Percentiles rank a stretch among this genome's conserved stretches.
phyloP scores from a whole-genome alignment of 257 asterid species.

The Parsonsia alboflavescens region DNA sequence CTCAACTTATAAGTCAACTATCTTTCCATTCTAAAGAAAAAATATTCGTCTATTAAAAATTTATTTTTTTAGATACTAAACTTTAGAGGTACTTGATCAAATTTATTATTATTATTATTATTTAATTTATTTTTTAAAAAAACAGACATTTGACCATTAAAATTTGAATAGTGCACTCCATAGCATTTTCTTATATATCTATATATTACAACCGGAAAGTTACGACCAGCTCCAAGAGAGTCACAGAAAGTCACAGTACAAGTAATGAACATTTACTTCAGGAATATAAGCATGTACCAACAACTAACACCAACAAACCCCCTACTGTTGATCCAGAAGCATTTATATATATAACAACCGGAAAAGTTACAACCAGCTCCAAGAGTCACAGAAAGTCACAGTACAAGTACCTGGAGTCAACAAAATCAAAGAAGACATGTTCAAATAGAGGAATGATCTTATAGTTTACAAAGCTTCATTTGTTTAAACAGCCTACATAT shows the following conservation, averaged over 20 bases:
- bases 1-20: too few relatives aligned
- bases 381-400: not conserved
- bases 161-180: too few relatives aligned
- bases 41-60: too few relatives aligned
- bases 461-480: not conserved
- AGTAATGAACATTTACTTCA: not conserved
- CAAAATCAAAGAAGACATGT: not conserved
- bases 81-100: too few relatives aligned
- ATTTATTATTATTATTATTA: too few relatives aligned
- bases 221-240: not conserved
- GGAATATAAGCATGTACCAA: not conserved
- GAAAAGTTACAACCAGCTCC: not conserved
- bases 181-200: too few relatives aligned
- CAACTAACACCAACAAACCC: not conserved
- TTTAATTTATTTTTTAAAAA: too few relatives aligned
- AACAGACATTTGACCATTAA: too few relatives aligned
- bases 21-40: too few relatives aligned
- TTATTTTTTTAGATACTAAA: too few relatives aligned
- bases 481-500: too few relatives aligned
- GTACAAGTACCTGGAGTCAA: constrained; percentile 49
- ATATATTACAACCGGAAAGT: too few relatives aligned
- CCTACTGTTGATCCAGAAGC: not conserved
- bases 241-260: not conserved
- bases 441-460: not conserved
- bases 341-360: not conserved